phyloP scores from a whole-genome alignment of 352 stramenopile genomes.

The Pythium myriotylum region DNA sequence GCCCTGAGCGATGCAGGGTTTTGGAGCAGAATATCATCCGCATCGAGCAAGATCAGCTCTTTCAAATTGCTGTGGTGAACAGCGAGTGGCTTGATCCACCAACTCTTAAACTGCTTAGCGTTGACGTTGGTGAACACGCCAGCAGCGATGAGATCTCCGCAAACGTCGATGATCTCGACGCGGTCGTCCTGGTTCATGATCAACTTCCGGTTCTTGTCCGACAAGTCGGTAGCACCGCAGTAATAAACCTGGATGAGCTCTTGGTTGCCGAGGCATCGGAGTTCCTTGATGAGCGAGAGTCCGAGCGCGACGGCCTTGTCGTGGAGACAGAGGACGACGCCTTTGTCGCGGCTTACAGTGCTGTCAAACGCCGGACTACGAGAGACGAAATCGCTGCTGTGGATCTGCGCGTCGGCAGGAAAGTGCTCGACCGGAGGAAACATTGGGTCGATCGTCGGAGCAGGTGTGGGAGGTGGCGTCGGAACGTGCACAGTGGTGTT shows the following conservation, averaged over 20 bases:
- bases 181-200: conserved; percentile 43
- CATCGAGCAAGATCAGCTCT: conserved; percentile 58
- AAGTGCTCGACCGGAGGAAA: conserved; percentile 5
- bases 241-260: conserved; percentile 51
- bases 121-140: conserved; percentile 15
- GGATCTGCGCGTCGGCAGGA: not conserved
- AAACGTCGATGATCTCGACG: conserved; percentile 71
- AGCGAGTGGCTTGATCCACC: conserved; percentile 65
- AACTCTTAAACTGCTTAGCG: conserved; percentile 46
- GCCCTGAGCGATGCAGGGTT: conserved; percentile 41
- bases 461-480: not conserved
- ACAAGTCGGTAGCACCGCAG: conserved; percentile 47
- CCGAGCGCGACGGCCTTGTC: conserved; percentile 50
- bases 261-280: conserved; percentile 42
- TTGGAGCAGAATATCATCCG: conserved; percentile 49
- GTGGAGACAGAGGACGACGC: conserved; percentile 49
- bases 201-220: conserved; percentile 31
- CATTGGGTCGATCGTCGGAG: not conserved
- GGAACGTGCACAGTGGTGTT: not conserved
- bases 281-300: conserved; percentile 60
- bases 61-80: conserved; percentile 51
- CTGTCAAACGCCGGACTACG: conserved; percentile 34
- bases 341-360: conserved; percentile 28
- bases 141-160: conserved; percentile 37
- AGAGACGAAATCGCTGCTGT: conserved; percentile 18